Evolutionary conservation across 192 early-diverging fungal species (phyloP), one percentile per base, ranked within the genome.

Genomic region (Kappamyces sp.): DNA sequence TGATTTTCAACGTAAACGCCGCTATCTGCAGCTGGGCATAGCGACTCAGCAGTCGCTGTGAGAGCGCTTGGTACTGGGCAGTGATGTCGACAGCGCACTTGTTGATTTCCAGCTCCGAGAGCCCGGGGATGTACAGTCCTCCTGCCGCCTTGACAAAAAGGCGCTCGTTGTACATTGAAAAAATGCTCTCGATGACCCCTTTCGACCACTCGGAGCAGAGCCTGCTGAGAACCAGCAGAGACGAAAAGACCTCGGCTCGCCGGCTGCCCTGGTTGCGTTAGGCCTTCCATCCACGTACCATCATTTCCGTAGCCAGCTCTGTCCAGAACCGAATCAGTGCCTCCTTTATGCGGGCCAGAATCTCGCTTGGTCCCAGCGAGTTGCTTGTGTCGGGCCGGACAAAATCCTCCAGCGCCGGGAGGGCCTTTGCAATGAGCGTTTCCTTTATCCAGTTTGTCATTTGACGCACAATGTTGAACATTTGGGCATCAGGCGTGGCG

Each of bases 321-420:
- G 58, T 33, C 75, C 75, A 77, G 55, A 77, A 77, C 9, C 55
- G 61, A 39, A 70, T 61, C 51, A 77, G 58, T 8, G 68, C 62
- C n/a, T 70, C 61, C 33, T 70, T 64, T 8, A 77, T 62, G 47
- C 69, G 55, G 38, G 61, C 66, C 46, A 77, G 34, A 15, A 72
- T 64, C 36, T 66, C 75, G 40, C 69, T 68, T 0, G 62, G 64
- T 9, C 71, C 64, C 50, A 71, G 63, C 13, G 61, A 63, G 49
- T 55, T 7, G 47, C 60, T 62, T 49, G 60, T 34, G 32, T 42
- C 55, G 58, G 57, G 34, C 31, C 60, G 2, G 5, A 9, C 1
- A 35, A 2, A 40, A 4, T 37, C 35, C 33, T 68, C 70, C 13
- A 72, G 55, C 23, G 62, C 65, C 0, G 70, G 62, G 8, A 72